Conservation (phyloP, 2,329 filamentous ascomycete genomes). For the Elsinoe australis region DNA sequence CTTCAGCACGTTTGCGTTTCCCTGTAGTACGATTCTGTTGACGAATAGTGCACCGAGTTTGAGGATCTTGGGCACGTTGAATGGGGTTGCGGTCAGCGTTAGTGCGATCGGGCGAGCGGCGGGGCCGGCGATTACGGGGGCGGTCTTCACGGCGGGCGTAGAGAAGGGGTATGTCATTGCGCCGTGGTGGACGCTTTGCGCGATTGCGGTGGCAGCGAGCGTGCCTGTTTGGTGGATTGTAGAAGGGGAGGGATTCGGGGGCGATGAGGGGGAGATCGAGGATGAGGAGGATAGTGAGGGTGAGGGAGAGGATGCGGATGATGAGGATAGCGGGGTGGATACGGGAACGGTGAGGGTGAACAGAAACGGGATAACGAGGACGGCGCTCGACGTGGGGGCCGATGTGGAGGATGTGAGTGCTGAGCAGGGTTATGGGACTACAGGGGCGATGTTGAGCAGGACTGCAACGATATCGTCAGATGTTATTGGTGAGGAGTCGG, state of each 20-base stretch:
- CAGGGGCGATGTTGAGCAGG: constrained; percentile 31
- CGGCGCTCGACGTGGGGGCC: background rate
- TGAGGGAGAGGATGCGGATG: constrained; percentile 22
- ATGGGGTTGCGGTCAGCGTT: constrained; percentile 80
- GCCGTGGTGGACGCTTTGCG: constrained; percentile 72
- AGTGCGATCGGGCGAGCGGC: constrained; percentile 70
- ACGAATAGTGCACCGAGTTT: constrained; percentile 77
- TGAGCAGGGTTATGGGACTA: constrained; percentile 35
- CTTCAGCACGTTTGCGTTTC: constrained; percentile 76
- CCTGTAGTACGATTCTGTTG: constrained; percentile 79
- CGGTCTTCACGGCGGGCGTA: constrained; percentile 67
- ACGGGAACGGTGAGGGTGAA: constrained; percentile 24
- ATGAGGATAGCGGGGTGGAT: constrained; percentile 19
- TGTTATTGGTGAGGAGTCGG: constrained; percentile 23
- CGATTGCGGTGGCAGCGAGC: constrained; percentile 56
- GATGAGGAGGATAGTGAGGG: constrained; percentile 33
- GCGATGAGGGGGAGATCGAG: constrained; percentile 29
- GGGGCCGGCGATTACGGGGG: constrained; percentile 68
- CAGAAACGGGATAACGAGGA: constrained; percentile 1
- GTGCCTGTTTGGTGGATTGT: constrained; percentile 67
- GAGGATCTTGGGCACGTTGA: constrained; percentile 74
- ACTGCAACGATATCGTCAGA: constrained; percentile 27
- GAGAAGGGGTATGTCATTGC: constrained; percentile 67
- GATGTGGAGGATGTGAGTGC: constrained; percentile 20
- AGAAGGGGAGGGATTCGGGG: constrained; percentile 61